Evolutionary conservation across 495 filamentous ascomycete species (phyloP).

Genomic region (Neurospora intermedia): DNA sequence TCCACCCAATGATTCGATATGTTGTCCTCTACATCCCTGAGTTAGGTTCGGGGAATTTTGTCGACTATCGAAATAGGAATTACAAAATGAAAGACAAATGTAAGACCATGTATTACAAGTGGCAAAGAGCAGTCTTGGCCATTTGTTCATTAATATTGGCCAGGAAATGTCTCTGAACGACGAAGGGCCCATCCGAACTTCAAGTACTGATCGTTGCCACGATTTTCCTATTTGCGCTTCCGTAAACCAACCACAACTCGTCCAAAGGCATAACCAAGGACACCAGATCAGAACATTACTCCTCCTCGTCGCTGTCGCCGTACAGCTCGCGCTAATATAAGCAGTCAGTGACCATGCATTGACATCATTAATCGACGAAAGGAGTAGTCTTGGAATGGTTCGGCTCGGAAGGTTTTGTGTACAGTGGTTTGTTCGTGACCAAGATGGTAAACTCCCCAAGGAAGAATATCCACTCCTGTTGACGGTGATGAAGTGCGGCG

Average conservation of each 20-base stretch:
- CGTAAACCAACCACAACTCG: not conserved
- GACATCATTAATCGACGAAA: not conserved
- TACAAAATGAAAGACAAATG: not conserved
- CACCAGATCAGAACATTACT: not conserved
- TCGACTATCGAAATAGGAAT: not conserved
- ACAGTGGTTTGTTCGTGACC: no score
- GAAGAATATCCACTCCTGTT: no score
- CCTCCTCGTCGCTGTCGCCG: conserved; percentile 9
- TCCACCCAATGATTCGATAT: not conserved
- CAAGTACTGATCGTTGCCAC: not conserved
- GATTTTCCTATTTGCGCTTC: not conserved
- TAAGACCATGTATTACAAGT: not conserved
- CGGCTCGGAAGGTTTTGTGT: no score
- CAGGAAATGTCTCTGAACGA: not conserved
- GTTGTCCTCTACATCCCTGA: not conserved
- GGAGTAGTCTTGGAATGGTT: not conserved
- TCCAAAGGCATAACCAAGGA: not conserved
- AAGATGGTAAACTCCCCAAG: no score
- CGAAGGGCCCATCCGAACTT: not conserved
- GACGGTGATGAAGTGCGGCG: no score
- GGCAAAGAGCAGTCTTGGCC: not conserved
- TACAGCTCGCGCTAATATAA: conserved; percentile 13
- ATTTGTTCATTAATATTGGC: not conserved
- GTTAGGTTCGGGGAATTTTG: not conserved
- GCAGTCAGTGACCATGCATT: not conserved